phyloP scores from a whole-genome alignment of 2,329 filamentous ascomycete species.

The Diaporthe vexans region DNA sequence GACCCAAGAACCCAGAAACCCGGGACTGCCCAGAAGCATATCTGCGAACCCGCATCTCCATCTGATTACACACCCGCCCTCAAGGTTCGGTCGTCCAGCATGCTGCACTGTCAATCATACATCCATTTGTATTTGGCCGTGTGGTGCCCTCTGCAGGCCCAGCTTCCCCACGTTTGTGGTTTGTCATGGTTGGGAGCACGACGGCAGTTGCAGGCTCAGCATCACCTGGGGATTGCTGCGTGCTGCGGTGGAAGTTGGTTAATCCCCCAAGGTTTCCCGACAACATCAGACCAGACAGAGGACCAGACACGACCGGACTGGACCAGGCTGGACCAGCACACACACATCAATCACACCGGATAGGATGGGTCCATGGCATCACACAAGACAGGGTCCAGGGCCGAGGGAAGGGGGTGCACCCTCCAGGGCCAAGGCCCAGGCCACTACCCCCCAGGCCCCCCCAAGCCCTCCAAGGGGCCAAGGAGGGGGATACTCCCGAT shows the following conservation, averaged over 20 bases:
- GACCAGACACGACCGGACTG: conserved; percentile 21
- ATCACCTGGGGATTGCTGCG: not conserved
- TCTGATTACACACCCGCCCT: conserved; percentile 5
- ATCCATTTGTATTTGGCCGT: conserved; percentile 1
- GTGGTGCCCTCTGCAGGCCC: not conserved
- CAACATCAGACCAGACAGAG: conserved; percentile 29
- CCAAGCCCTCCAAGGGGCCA: too few relatives aligned
- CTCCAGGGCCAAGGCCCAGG: not conserved
- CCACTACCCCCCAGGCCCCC: too few relatives aligned
- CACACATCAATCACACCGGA: conserved; percentile 17
- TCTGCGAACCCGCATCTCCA: conserved; percentile 22
- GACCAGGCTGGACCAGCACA: conserved; percentile 4
- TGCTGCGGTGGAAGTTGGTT: conserved; percentile 31
- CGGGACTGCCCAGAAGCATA: conserved; percentile 20
- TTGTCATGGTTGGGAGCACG: conserved; percentile 9
- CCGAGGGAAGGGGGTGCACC: not conserved
- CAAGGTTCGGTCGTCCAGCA: conserved; percentile 29
- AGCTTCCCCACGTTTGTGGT: conserved; percentile 25
- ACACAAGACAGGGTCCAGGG: conserved; percentile 24
- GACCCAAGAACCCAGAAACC: conserved; percentile 12
- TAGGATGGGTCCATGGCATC: conserved; percentile 11
- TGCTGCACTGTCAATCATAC: conserved; percentile 36
- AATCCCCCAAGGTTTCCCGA: conserved; percentile 21
- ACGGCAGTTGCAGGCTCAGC: conserved; percentile 35
- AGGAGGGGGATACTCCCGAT: conserved; percentile 15